Percentiles rank a stretch among this genome's conserved stretches.
Evolutionary conservation across 1,284 basidiomycete genomes (phyloP).

Genomic region (Porodaedalea pini): DNA sequence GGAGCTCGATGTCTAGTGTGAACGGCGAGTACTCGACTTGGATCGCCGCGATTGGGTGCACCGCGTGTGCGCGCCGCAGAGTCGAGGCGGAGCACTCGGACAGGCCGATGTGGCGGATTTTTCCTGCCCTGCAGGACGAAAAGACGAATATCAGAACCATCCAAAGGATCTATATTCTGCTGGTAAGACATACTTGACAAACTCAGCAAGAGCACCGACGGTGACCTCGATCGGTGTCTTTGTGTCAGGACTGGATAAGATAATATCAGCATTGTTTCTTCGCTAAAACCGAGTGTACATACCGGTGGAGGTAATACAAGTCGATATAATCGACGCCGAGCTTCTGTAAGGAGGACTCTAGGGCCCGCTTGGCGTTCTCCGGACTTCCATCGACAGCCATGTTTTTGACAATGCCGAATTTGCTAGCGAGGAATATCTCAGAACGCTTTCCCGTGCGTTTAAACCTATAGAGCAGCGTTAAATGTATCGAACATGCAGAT

Average conservation of each 20-base stretch:
- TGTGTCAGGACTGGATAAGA: conserved; percentile 36
- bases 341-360: conserved; percentile 36
- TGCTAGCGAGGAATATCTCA: conserved; percentile 48
- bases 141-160: neutral
- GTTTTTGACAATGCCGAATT: conserved; percentile 40
- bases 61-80: conserved; percentile 58
- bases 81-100: conserved; percentile 58
- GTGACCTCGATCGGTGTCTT: conserved; percentile 49
- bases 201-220: conserved; percentile 48
- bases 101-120: conserved; percentile 58
- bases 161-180: too few relatives aligned
- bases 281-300: conserved; percentile 5
- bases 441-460: conserved; percentile 42
- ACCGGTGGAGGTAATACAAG: conserved; percentile 44
- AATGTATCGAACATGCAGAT: neutral
- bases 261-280: neutral
- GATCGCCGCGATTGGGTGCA: conserved; percentile 58
- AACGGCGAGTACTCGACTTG: conserved; percentile 68
- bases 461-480: conserved; percentile 32
- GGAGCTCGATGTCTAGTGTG: conserved; percentile 49
- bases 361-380: conserved; percentile 34
- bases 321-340: conserved; percentile 46
- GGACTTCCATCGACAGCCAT: conserved; percentile 31
- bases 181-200: conserved; percentile 43
- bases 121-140: conserved; percentile 42